These are phyloP conservation scores for Lathyrus tuberosus DNA, from an alignment of 306 rosid species.

Conservation along the genomic window DNA sequence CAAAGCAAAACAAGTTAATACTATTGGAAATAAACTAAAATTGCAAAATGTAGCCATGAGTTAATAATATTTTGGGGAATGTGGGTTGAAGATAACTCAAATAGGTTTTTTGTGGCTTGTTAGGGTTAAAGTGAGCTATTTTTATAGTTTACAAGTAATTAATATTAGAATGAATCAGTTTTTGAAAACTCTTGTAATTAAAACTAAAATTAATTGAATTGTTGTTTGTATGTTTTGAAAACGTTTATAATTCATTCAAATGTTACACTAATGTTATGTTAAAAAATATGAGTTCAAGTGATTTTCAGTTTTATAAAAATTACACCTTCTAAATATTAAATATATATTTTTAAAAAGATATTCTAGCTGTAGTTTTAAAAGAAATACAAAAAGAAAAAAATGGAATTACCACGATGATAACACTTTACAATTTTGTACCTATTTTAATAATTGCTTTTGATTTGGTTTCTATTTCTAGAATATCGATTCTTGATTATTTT, in stretches of 20 bases:
- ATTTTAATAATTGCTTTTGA: too few species aligned
- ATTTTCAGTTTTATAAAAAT: neutral
- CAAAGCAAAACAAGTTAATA: neutral
- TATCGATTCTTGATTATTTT: too few species aligned
- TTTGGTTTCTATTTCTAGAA: too few species aligned
- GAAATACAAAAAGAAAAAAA: too few species aligned
- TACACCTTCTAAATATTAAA: neutral
- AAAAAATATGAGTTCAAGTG: neutral
- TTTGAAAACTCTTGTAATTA: neutral
- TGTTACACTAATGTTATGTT: neutral
- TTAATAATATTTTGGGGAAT: neutral
- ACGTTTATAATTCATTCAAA: neutral
- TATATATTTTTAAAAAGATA: neutral
- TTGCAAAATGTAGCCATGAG: neutral
- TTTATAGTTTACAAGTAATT: constrained; percentile 1
- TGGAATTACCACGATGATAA: too few species aligned
- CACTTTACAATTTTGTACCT: too few species aligned
- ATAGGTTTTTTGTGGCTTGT: neutral
- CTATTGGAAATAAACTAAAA: neutral
- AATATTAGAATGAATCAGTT: neutral
- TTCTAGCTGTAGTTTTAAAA: neutral
- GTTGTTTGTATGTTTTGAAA: neutral
- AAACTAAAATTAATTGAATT: neutral
- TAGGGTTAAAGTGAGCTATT: neutral
- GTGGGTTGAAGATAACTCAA: too few species aligned